phyloP scores from a whole-genome alignment of 1,284 basidiomycete species.

The Rhodotorula sp. region DNA sequence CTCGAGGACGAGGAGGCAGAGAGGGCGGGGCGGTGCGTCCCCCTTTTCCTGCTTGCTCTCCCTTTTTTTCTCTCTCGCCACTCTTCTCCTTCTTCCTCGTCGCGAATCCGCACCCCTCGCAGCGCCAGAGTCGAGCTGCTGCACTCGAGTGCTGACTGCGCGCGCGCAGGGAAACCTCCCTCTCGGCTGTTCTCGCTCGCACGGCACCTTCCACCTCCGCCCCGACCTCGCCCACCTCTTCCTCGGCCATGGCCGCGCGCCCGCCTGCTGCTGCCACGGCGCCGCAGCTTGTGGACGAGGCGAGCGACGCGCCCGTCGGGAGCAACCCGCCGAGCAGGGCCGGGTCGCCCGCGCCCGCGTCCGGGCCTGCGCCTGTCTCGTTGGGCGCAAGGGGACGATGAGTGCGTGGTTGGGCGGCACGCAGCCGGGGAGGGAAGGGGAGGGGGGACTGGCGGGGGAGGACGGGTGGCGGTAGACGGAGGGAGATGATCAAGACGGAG shows the following conservation, averaged over 20 bases:
- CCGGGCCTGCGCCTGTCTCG: no score
- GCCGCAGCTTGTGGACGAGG: not conserved
- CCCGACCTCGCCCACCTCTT: not conserved
- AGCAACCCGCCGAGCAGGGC: not conserved
- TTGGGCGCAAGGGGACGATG: no score
- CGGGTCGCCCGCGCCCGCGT: not conserved
- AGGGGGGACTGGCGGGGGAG: no score
- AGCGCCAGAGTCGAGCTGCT: no score
- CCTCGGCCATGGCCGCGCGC: not conserved
- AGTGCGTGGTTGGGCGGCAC: no score
- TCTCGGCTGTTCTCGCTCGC: not conserved
- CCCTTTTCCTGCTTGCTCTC: not conserved
- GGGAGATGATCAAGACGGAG: no score
- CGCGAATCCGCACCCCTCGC: no score
- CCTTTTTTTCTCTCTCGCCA: not conserved
- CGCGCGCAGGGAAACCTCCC: not conserved
- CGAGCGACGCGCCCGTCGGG: not conserved
- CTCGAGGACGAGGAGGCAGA: slow-evolving; percentile 74
- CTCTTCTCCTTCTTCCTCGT: not conserved
- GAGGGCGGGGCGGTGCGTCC: slow-evolving; percentile 57
- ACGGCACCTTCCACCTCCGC: not conserved
- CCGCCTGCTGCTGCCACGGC: not conserved
- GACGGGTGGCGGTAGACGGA: no score
- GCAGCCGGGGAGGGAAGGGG: no score
- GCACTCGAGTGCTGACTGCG: no score